Evolutionary conservation across 164 flowering plant genomes (phyloP), one percentile per base, ranked within the genome.

Genomic region (Annona squamosa): DNA sequence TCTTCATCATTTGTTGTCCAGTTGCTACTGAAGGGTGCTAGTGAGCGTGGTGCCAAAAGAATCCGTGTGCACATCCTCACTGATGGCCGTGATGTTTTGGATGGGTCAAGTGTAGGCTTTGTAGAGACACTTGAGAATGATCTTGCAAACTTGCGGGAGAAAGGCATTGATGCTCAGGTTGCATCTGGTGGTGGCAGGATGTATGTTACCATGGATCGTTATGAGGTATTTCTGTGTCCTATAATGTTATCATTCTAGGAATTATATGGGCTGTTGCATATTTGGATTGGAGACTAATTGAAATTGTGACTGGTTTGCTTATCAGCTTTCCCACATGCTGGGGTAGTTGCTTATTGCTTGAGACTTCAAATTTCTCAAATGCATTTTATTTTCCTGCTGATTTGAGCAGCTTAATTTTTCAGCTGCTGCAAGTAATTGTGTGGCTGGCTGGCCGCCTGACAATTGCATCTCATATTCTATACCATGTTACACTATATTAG

Each of bases 101-200:
- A 95, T 86, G 99, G 99, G 65, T 79, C 97, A 52, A 95, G 99
- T 81, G 84, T 93, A 2, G 94, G 89, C 46, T 95, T 95, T 87
- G 93, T 85, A 2, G 99, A 95, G 74, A 87, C 89, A 71, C 87
- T 95, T 74, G 99, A 95, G 80, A 85, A 86, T 44, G 97, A 95
- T 64, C 91, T 95, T 43, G 83, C 84, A 71, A 72, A 87, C 44
- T 82, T 95, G 65, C 85, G 89, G n/a, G 86, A 79, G 79, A 87
- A 89, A 66, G 99, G 99, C 48, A 66, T 95, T 63, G 98, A 95
- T 87, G 99, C 97, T 48, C 89, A 84, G 78, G 82, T 90, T 79
- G 99, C 99, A 63, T 95, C 99, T 77, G 99, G 99, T 81, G 99
- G 99, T 70, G 99, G 99, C 57, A 94, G 99, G 43, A 95, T 95